phyloP scores from a whole-genome alignment of 2,329 filamentous ascomycete species.

The Aspergillus uvarum region DNA sequence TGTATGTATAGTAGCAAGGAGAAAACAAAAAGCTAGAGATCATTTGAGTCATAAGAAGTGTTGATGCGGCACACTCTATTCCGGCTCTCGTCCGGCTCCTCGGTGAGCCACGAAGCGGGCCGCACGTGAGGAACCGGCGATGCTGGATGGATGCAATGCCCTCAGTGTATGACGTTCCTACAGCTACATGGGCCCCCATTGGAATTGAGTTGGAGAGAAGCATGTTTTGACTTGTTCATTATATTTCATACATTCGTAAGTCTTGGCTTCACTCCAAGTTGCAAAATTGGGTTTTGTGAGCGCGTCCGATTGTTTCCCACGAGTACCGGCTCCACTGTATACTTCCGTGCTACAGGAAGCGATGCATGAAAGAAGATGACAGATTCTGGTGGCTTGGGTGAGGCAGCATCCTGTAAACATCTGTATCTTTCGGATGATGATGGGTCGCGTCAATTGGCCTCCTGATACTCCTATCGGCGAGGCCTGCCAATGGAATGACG shows the following conservation, averaged over 20 bases:
- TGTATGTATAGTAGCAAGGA: background rate
- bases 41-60: background rate
- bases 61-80: background rate
- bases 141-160: background rate
- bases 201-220: background rate
- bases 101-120: background rate
- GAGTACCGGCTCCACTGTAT: background rate
- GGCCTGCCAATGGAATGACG: background rate
- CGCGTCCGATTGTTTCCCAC: background rate
- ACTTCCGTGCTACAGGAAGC: background rate
- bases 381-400: background rate
- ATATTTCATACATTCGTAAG: slow-evolving; percentile 21
- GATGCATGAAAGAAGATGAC: background rate
- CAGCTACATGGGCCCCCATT: background rate
- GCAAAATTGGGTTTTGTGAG: background rate
- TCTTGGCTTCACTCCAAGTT: background rate
- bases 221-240: slow-evolving; percentile 9
- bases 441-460: background rate
- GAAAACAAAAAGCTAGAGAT: background rate
- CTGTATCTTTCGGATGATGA: background rate
- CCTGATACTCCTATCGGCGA: background rate
- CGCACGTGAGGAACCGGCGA: background rate
- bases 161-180: background rate
- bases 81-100: background rate
- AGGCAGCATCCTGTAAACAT: background rate